These are phyloP conservation scores for Apostasia shenzhenica DNA, from an alignment of 106 monocot genomes.

Conservation along the genomic window DNA sequence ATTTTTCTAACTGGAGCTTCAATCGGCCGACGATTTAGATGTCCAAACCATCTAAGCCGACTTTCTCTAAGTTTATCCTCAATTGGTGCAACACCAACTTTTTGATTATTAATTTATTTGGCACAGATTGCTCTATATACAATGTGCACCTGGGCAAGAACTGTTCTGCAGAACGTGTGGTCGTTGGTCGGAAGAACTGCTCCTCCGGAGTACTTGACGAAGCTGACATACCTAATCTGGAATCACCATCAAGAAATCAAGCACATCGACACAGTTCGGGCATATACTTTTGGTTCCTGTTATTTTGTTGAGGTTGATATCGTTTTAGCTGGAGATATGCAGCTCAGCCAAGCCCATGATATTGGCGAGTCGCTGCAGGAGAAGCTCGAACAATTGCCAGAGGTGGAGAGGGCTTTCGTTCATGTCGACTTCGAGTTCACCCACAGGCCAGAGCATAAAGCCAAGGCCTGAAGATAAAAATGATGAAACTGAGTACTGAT, in stretches of 20 bases:
- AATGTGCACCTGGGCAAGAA: slow-evolving; percentile 38
- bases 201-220: slow-evolving; percentile 38
- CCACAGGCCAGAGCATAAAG: slow-evolving; percentile 48
- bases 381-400: slow-evolving; percentile 49
- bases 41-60: too few species aligned
- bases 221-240: slow-evolving; percentile 50
- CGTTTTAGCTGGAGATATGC: slow-evolving; percentile 40
- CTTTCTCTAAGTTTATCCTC: too few species aligned
- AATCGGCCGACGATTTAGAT: not conserved
- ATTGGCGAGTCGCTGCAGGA: slow-evolving; percentile 52
- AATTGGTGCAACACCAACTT: too few species aligned
- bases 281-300: slow-evolving; percentile 36
- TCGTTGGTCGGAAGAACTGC: slow-evolving; percentile 34
- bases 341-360: slow-evolving; percentile 34
- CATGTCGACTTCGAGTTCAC: slow-evolving; percentile 57
- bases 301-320: slow-evolving; percentile 65
- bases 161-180: slow-evolving; percentile 37
- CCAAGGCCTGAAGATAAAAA: slow-evolving; percentile 8
- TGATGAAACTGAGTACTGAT: too few species aligned
- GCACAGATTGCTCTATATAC: slow-evolving; percentile 54
- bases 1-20: not conserved
- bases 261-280: slow-evolving; percentile 53
- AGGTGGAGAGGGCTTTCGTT: slow-evolving; percentile 55
- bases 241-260: slow-evolving; percentile 41
- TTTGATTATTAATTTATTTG: not conserved